phyloP scores from a whole-genome alignment of 1,139 yeast species.

The Torulaspora pretoriensis region DNA sequence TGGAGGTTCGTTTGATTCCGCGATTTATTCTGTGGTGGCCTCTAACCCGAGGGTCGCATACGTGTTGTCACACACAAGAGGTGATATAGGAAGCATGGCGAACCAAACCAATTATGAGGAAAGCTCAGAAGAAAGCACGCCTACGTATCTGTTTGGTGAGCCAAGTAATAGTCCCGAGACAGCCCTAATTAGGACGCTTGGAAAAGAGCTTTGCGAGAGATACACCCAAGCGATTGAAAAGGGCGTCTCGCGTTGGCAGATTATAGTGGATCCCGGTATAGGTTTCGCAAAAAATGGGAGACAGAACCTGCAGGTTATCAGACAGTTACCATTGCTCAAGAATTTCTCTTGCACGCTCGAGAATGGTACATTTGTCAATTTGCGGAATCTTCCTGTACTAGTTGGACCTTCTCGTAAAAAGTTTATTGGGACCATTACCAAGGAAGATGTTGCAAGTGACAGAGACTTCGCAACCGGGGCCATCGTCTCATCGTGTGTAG shows the following conservation, averaged over 20 bases:
- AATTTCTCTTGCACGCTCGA: conserved; percentile 41
- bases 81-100: conserved; percentile 73
- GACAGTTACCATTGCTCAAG: conserved; percentile 54
- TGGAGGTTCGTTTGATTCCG: conserved; percentile 62
- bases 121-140: conserved; percentile 39
- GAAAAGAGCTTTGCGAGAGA: conserved; percentile 59
- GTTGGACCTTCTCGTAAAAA: conserved; percentile 86
- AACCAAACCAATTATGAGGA: conserved; percentile 49
- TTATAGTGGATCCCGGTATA: conserved; percentile 88
- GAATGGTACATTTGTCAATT: conserved; percentile 17
- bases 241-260: conserved; percentile 85
- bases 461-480: conserved; percentile 78
- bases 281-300: conserved; percentile 79
- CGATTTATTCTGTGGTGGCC: conserved; percentile 65
- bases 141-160: conserved; percentile 37
- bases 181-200: conserved; percentile 42
- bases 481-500: conserved; percentile 67
- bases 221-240: conserved; percentile 52
- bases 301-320: conserved; percentile 67
- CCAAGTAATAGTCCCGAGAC: conserved; percentile 10
- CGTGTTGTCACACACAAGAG: conserved; percentile 80
- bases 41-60: conserved; percentile 65
- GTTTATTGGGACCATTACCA: conserved; percentile 72
- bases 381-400: conserved; percentile 52
- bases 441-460: conserved; percentile 45